phyloP scores from a whole-genome alignment of 2,329 filamentous ascomycete species.

The Penicillium sp. region DNA sequence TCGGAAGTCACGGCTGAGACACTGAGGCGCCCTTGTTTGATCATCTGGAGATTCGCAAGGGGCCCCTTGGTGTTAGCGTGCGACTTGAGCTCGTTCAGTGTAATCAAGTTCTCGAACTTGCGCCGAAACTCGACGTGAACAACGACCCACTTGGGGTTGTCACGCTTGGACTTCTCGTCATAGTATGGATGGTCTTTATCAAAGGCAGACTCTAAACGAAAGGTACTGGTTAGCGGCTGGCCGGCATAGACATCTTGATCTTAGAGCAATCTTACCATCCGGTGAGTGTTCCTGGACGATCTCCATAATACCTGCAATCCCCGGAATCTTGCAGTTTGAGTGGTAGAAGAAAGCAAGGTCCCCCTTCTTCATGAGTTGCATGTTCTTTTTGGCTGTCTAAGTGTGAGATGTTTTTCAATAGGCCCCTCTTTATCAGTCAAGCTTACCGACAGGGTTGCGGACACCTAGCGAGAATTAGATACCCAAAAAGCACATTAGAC shows the following conservation, averaged over 20 bases:
- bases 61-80: conserved; percentile 61
- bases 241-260: neutral
- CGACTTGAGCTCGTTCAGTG: conserved; percentile 72
- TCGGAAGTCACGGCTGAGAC: conserved; percentile 61
- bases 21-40: conserved; percentile 81
- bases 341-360: conserved; percentile 98
- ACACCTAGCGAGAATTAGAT: conserved; percentile 44
- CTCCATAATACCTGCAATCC: conserved; percentile 86
- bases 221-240: conserved; percentile 17
- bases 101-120: conserved; percentile 76
- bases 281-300: conserved; percentile 83
- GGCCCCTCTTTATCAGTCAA: neutral
- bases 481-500: neutral
- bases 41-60: conserved; percentile 77
- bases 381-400: conserved; percentile 75
- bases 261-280: conserved; percentile 64
- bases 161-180: conserved; percentile 73
- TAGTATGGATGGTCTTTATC: conserved; percentile 79
- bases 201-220: conserved; percentile 66
- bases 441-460: conserved; percentile 48
- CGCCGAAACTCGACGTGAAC: conserved; percentile 87
- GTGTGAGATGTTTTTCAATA: conserved; percentile 21
- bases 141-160: conserved; percentile 80
- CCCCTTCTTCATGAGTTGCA: conserved; percentile 87
- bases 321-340: conserved; percentile 87